Conservation (phyloP, 2,329 filamentous ascomycete genomes). For the Endoconidiophora polonica region DNA sequence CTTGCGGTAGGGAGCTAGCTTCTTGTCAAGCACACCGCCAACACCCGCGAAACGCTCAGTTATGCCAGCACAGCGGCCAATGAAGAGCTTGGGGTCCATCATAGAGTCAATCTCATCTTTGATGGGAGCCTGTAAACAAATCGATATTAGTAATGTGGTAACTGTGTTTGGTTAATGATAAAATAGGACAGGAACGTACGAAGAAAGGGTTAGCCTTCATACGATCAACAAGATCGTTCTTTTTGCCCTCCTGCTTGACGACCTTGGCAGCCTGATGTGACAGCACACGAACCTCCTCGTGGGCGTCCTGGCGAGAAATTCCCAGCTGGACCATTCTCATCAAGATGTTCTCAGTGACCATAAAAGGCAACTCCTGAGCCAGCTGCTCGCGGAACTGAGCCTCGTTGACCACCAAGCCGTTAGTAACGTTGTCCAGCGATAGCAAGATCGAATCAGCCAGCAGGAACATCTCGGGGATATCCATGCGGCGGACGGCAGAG, state of each 20-base stretch:
- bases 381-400: constrained; percentile 51
- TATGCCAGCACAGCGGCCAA: constrained; percentile 28
- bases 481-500: constrained; percentile 46
- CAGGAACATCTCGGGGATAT: constrained; percentile 50
- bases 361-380: constrained; percentile 69
- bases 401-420: constrained; percentile 65
- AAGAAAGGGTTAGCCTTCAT: constrained; percentile 63
- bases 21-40: constrained; percentile 24
- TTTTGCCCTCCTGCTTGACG: constrained; percentile 27
- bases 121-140: constrained; percentile 31
- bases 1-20: constrained; percentile 22
- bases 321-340: constrained; percentile 62
- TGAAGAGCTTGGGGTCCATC: constrained; percentile 42
- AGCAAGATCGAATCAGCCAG: constrained; percentile 52
- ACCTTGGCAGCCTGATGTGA: constrained; percentile 57
- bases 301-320: constrained; percentile 59
- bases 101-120: constrained; percentile 51
- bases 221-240: constrained; percentile 68
- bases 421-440: constrained; percentile 48
- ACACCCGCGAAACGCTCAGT: constrained; percentile 29
- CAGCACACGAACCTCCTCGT: constrained; percentile 74
- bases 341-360: constrained; percentile 53
- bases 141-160: not conserved
- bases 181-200: constrained; percentile 16
- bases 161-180: not conserved